Percentiles rank a stretch among this genome's conserved stretches.
These are phyloP conservation scores for Ogataea nitratoaversa DNA, from an alignment of 805 yeast species.

Conservation along the genomic window DNA sequence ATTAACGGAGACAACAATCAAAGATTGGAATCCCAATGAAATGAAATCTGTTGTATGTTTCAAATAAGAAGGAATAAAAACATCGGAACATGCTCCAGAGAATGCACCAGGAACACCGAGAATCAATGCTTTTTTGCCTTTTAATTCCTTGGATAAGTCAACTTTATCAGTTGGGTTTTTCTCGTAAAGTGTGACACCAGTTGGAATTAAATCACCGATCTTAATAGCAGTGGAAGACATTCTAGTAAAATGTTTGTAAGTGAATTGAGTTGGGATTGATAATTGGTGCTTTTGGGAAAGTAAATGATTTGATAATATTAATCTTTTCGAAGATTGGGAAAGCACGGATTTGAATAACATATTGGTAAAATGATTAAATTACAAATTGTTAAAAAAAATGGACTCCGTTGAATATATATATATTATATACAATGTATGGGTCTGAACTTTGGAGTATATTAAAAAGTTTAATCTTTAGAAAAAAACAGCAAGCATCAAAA, in stretches of 20 bases:
- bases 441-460: no score
- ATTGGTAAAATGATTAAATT: no score
- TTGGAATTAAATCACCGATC: slow-evolving; percentile 21
- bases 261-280: no score
- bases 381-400: no score
- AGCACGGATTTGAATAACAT: no score
- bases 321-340: slow-evolving; percentile 1
- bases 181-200: slow-evolving; percentile 17
- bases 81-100: slow-evolving; percentile 72
- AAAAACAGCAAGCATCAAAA: no score
- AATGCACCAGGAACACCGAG: slow-evolving; percentile 73
- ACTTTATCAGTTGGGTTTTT: slow-evolving; percentile 20
- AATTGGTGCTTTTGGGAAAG: no score
- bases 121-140: slow-evolving; percentile 39
- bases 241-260: slow-evolving; percentile 1
- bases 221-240: slow-evolving; percentile 9
- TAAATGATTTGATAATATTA: no score
- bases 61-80: slow-evolving; percentile 73
- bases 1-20: slow-evolving; percentile 74
- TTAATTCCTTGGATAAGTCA: slow-evolving; percentile 19
- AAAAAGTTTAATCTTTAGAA: no score
- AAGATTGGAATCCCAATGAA: slow-evolving; percentile 58
- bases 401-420: no score
- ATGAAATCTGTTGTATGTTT: slow-evolving; percentile 46
- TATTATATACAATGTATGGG: no score